phyloP scores from a whole-genome alignment of 257 asterid species.

The Buddleja alternifolia region DNA sequence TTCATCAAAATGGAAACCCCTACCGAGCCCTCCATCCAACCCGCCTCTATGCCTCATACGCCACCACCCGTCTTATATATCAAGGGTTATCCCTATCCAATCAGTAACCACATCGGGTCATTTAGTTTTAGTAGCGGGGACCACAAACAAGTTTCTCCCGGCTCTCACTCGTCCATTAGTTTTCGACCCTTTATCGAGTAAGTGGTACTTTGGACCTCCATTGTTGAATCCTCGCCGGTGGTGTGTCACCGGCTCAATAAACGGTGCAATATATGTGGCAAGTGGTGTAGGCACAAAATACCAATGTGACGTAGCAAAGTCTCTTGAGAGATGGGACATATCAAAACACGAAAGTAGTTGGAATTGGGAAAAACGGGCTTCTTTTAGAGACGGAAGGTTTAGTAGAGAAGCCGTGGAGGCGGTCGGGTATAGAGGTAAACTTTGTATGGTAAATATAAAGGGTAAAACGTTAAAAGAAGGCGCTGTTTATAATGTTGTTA shows the following conservation, averaged over 20 bases:
- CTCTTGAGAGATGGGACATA: conserved; percentile 72
- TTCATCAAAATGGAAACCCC: conserved; percentile 57
- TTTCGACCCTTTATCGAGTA: conserved; percentile 51
- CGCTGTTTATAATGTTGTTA: conserved; percentile 35
- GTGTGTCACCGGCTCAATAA: conserved; percentile 57
- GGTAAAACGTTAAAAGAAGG: conserved; percentile 63
- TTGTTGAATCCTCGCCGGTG: conserved; percentile 63
- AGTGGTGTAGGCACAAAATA: conserved; percentile 59
- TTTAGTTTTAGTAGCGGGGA: conserved; percentile 56
- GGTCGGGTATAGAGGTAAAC: conserved; percentile 54
- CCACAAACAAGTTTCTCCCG: conserved; percentile 56
- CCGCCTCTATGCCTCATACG: conserved; percentile 47
- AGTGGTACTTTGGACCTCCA: conserved; percentile 69
- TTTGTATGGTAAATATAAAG: conserved; percentile 70
- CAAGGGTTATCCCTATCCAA: conserved; percentile 68
- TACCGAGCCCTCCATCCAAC: conserved; percentile 51
- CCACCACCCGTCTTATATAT: conserved; percentile 67
- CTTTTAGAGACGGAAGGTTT: conserved; percentile 59
- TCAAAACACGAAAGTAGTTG: conserved; percentile 37
- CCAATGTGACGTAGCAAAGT: conserved; percentile 54
- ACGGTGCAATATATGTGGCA: conserved; percentile 49
- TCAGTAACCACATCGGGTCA: conserved; percentile 44
- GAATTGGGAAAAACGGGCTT: conserved; percentile 56
- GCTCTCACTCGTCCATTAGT: conserved; percentile 56
- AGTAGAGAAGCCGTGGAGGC: conserved; percentile 79